Base-by-base conservation (phyloP, 441 rosid genomes). In the Adansonia grandidieri region DNA sequence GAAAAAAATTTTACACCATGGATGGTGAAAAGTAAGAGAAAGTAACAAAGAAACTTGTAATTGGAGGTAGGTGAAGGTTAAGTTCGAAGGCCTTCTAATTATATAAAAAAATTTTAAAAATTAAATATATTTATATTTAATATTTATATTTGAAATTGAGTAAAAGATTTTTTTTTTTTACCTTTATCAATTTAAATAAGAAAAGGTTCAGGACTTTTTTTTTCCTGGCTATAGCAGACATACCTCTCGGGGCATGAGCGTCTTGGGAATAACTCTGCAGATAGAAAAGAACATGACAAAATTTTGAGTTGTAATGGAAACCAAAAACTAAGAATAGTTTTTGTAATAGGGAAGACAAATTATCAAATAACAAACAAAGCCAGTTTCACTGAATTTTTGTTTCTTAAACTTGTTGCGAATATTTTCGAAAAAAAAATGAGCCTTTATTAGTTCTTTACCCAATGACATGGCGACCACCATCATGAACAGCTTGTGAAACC, bases 171-270 rank as follows among this genome's bases (percentile, higher is more conserved):
- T 61, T 11, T 42, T 4, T 62, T 6, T 53, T 78, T 77, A 15
- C 63, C 61, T 6, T 44, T 44, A 17, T 57, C 4, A 70, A 71
- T 42, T 73, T 64, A 60, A 64, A 81, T 61, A 28, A 64, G 79
- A 82, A 86, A 94, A 81, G 86, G 79, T 83, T 17, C 37, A 80
- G 77, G 87, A 63, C 85, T 86, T 85, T 86, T 85, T 86, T 75
- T 85, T 78, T 20, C 63, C 78, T 79, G 80, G 90, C 57, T 60
- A 57, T 74, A 79, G 82, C 86, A 85, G 86, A 87, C 92, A 87
- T 90, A 96, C 99, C 98, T 96, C 98, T 91, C 94, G 96, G 87
- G 97, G 99, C 99, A 94, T 94, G 91, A 96, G 98, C 82, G 97
- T 96, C 97, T 93, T 94, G 91, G 98, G 99, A 92, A 96, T 94